Evolutionary conservation across 768 basidiomycete genomes (phyloP), one percentile per base, ranked within the genome.

Genomic region (Tricholoma sp.): DNA sequence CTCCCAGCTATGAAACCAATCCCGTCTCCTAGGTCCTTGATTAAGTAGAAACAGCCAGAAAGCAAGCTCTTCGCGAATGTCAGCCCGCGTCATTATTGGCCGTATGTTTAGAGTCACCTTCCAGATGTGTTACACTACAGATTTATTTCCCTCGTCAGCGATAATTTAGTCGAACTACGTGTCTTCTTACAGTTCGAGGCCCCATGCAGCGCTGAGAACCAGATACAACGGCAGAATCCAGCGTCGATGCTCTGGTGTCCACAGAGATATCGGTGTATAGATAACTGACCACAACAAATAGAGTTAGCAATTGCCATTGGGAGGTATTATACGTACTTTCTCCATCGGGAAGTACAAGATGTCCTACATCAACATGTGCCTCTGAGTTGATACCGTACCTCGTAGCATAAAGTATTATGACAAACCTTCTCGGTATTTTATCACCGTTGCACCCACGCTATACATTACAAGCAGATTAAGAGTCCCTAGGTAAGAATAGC

Each of bases 41-140:
- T 90, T 81, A 31, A 91, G 77, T 18, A 93, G 78, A 68, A 92
- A 93, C 29, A 92, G 65, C 91, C 91, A 93, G 64, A 91, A 92
- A 0, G 84, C 76, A 12, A 92, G 77, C 66, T 91, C 89, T 90
- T 66, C 24, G 18, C 55, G 18, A 51, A 10, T 41, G 44, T 32
- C 17, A 29, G 7, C 20, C 45, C 39, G 34, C 20, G 41, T 50
- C 45, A 24, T 20, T 37, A 42, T 42, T 42, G 54, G 13, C 12
- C 20, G 34, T 29, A 45, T 15, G 36, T 33, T n/a, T 47, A 24
- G n/a, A 13, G 62, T 53, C 61, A 84, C 89, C 89, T 83, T 93
- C 90, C 29, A 92, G 79, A 70, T 92, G 90, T 1, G 91, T 90
- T 36, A 89, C 78, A 12, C 89, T 91, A 58, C 9, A 45, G 9